These are phyloP conservation scores for Fonsecaea pedrosoi DNA, from an alignment of 2,329 filamentous ascomycete species.

Conservation along the genomic window DNA sequence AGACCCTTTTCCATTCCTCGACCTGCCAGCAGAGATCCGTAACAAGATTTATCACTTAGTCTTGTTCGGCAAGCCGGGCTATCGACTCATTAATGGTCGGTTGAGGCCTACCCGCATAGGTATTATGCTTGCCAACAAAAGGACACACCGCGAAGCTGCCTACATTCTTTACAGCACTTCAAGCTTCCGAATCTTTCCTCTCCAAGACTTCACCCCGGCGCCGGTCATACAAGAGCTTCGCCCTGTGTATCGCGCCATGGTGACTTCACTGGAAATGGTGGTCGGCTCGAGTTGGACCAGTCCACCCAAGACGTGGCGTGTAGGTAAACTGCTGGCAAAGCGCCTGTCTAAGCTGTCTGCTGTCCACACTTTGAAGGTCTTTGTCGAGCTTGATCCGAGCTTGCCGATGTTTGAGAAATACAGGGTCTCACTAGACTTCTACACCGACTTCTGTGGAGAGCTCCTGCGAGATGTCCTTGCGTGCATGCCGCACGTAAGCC, in stretches of 20 bases:
- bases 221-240: slow-evolving; percentile 59
- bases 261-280: slow-evolving; percentile 63
- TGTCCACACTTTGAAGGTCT: slow-evolving; percentile 60
- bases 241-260: slow-evolving; percentile 56
- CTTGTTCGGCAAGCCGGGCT: slow-evolving; percentile 29
- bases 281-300: slow-evolving; percentile 66
- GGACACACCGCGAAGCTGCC: slow-evolving; percentile 59
- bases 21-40: slow-evolving; percentile 61
- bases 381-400: slow-evolving; percentile 64
- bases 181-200: slow-evolving; percentile 61
- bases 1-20: slow-evolving; percentile 58
- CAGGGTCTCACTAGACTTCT: slow-evolving; percentile 62
- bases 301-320: slow-evolving; percentile 62
- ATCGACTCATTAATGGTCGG: slow-evolving; percentile 40
- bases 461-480: slow-evolving; percentile 59
- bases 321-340: slow-evolving; percentile 56
- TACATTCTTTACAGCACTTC: slow-evolving; percentile 60
- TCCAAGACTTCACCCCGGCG: slow-evolving; percentile 56
- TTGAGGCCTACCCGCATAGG: slow-evolving; percentile 34
- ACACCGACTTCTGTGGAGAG: slow-evolving; percentile 62
- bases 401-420: slow-evolving; percentile 63
- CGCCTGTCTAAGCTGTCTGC: slow-evolving; percentile 40
- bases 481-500: slow-evolving; percentile 55
- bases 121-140: slow-evolving; percentile 51
- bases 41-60: slow-evolving; percentile 52